Base-by-base conservation (phyloP, 805 yeast genomes). In the Maudiozyma saulgeensis region DNA sequence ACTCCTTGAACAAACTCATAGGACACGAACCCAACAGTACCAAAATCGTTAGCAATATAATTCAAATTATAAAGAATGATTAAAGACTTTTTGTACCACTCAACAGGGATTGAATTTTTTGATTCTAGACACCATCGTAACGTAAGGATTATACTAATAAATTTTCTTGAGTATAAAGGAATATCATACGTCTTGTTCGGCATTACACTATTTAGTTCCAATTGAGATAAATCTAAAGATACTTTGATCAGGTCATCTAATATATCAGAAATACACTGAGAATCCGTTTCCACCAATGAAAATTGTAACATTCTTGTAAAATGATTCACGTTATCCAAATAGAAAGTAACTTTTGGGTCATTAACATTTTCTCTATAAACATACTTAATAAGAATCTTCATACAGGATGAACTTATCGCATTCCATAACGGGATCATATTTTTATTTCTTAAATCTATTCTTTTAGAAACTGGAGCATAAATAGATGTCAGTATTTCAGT, bases 41-140 rank as follows among this genome's bases (percentile, higher is more conserved):
- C 68, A 45, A 64, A 56, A 45, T 57, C 60, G 3, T 46, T 34
- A 1, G 56, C 48, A 31, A 64, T 60, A 41, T 60, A 64, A 48
- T 59, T 54, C 16, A 58, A 25, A 42, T 52, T 47, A 44, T 49
- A 60, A 6, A 64, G 44, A n/a, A 56, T 51, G 26, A 53, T 38
- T 1, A 58, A 38, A 12, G 53, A 51, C 34, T 53, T 55, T 9
- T 44, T 41, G 38, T 52, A 53, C 60, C 56, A 54, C 8, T 42
- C 26, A 15, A 18, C 12, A 12, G 57, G 52, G 4, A 49, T 32
- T 3, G 21, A 18, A 5, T 28, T 40, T 6, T 25, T 39, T 19
- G n/a, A 44, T 42, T 52, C 53, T 16, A 61, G 28, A n/a, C 58
- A 46, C 0, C 56, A 53, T 21, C 52, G 53, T 3, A 59, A 39